Conservation (phyloP, 2,329 filamentous ascomycete genomes). For the Lithohypha guttulata region DNA sequence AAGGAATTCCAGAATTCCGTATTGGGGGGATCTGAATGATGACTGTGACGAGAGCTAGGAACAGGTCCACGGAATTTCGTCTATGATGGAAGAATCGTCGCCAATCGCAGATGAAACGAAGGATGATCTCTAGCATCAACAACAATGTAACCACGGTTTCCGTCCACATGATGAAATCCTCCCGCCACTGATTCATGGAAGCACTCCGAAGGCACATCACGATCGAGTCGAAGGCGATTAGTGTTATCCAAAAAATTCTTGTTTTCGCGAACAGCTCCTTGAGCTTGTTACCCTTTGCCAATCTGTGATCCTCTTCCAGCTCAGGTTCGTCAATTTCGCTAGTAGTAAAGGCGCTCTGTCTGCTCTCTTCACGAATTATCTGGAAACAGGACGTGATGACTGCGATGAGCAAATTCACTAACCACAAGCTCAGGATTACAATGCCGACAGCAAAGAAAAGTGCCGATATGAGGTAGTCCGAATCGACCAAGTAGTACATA, state of each 20-base stretch:
- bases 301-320: constrained; percentile 25
- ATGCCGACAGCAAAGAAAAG: constrained; percentile 64
- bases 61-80: constrained; percentile 70
- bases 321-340: constrained; percentile 46
- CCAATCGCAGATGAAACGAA: constrained; percentile 72
- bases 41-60: constrained; percentile 67
- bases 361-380: constrained; percentile 93
- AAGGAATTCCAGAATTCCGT: constrained; percentile 56
- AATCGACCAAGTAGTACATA: constrained; percentile 86
- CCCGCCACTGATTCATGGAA: constrained; percentile 54
- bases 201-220: constrained; percentile 68
- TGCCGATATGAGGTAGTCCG: constrained; percentile 77
- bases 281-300: constrained; percentile 33
- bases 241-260: constrained; percentile 61
- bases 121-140: constrained; percentile 68
- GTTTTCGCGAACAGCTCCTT: constrained; percentile 68
- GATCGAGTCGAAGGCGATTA: constrained; percentile 73
- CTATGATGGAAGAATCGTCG: constrained; percentile 63
- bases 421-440: constrained; percentile 89
- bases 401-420: constrained; percentile 86
- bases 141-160: constrained; percentile 68
- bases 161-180: constrained; percentile 56
- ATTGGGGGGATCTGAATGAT: constrained; percentile 80
- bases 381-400: constrained; percentile 98
- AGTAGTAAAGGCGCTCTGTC: constrained; percentile 80